Evolutionary conservation across 441 rosid genomes (phyloP), one percentile per base, ranked within the genome.

Genomic region (Sinapis alba): DNA sequence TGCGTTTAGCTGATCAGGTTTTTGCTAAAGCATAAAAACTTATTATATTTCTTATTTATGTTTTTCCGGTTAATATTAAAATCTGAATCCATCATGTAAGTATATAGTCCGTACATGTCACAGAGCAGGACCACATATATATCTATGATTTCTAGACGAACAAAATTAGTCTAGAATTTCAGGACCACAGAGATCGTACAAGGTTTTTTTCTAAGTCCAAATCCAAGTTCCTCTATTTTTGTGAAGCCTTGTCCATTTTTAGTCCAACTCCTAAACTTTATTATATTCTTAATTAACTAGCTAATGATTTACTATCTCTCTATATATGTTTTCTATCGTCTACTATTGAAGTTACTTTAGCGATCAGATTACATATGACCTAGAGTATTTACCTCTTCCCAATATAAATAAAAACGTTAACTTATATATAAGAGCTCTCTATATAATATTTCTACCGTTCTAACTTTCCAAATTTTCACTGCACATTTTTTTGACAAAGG

Each of bases 71-170:
- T 67, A 28, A 51, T 16, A 6, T 11, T 24, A 58, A 1, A 18
- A 38, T 11, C 32, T 28, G n/a, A n/a, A 56, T 21, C 0, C 28
- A 62, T 56, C 62, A 41, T 30, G 71, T 41, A 54, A 69, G 45
- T 27, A 36, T 69, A 53, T 38, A 50, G 61, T 78, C 81, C 78
- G 78, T 78, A 78, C 81, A 78, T 67, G 74, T 67, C 20, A 36
- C 60, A 72, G 65, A 60, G 71, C 54, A 73, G 78, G 81, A 78
- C 78, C 78, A 78, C 81, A 78, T 34, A n/a, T n/a, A 78, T 34
- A 67, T 27, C 34, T 24, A 38, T 26, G 45, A 18, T 72, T 61
- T 58, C 10, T 3, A 34, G 69, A 71, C 38, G 74, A 71, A 57
- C 72, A 58, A 56, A 59, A 6, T 66, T 43, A 50, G 47, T 18